A percentile compares a stretch with the other conserved stretches of the same genome.
phyloP scores from a whole-genome alignment of 805 yeast species.

The Sungouiella thailandica region DNA sequence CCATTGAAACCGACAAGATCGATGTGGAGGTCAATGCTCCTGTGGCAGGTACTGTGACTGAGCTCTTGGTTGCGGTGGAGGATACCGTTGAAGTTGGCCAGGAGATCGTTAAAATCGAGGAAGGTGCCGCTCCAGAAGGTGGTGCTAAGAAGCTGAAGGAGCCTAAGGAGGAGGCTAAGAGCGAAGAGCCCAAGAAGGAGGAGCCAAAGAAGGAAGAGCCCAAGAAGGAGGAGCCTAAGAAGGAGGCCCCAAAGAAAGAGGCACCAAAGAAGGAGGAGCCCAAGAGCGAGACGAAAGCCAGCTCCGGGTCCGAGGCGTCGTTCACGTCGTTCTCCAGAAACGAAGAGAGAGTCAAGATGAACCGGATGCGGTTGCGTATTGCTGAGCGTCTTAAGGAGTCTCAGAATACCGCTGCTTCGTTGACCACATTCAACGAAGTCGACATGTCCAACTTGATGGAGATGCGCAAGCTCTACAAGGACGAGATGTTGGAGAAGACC shows the following conservation, averaged over 20 bases:
- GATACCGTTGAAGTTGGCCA: conserved; percentile 97
- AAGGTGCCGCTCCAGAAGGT: conserved; percentile 36
- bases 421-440: conserved; percentile 96
- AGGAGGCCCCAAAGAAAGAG: conserved; percentile 31
- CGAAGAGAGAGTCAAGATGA: conserved; percentile 94
- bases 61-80: conserved; percentile 75
- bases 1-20: conserved; percentile 97
- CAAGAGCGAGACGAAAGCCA: conserved; percentile 7
- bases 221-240: conserved; percentile 23
- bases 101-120: conserved; percentile 81
- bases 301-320: conserved; percentile 27
- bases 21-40: conserved; percentile 98
- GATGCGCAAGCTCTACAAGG: conserved; percentile 95
- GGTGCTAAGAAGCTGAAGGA: conserved; percentile 21
- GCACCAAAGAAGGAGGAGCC: conserved; percentile 15
- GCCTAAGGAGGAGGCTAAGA: conserved; percentile 21
- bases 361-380: conserved; percentile 98
- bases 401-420: conserved; percentile 96
- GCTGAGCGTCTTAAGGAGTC: conserved; percentile 99
- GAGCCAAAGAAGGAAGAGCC: conserved; percentile 15
- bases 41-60: conserved; percentile 81
- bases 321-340: conserved; percentile 63
- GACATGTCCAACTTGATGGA: conserved; percentile 91
- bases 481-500: conserved; percentile 88
- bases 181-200: conserved; percentile 13